Evolutionary conservation across 2,329 filamentous ascomycete species (phyloP), one percentile per base, ranked within the genome.

Genomic region (Tolypocladium ophioglossoides): DNA sequence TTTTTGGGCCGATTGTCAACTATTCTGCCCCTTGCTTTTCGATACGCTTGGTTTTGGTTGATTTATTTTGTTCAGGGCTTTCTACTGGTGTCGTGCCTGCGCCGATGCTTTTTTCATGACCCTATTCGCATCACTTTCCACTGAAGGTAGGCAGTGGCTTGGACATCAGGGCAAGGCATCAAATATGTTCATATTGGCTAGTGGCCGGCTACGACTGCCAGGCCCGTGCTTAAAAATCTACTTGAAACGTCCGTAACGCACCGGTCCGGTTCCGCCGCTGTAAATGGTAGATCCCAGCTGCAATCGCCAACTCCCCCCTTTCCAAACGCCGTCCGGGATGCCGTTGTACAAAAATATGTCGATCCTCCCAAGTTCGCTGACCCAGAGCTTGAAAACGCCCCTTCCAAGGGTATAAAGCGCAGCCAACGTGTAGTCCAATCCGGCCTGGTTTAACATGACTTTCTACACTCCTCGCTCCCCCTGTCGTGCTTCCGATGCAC

Each of bases 1-100:
- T 56, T 60, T 61, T 60, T 62, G 61, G 50, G 8, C 41, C 32
- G 55, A n/a, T n/a, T n/a, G n/a, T n/a, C n/a, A n/a, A n/a, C n/a
- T n/a, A n/a, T n/a, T n/a, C n/a, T n/a, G 32, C 3, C 32, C 32
- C 11, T 34, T 34, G 32, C 14, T 34, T 34, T n/a, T n/a, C n/a
- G n/a, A n/a, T n/a, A n/a, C 11, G 14, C 35, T 18, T 8, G 14
- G 14, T 8, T 7, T 37, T 16, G 14, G 14, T 18, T 18, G 35
- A 18, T 37, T 37, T n/a, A n/a, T n/a, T n/a, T 10, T 30, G 5
- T 30, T 30, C 9, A 27, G 27, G 27, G 30, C 7, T 30, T 7
- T n/a, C n/a, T n/a, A n/a, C n/a, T n/a, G n/a, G n/a, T n/a, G n/a
- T n/a, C n/a, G n/a, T n/a, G n/a, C n/a, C n/a, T n/a, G n/a, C n/a